These are phyloP conservation scores for Malus fusca DNA, from an alignment of 306 rosid species.

Conservation along the genomic window DNA sequence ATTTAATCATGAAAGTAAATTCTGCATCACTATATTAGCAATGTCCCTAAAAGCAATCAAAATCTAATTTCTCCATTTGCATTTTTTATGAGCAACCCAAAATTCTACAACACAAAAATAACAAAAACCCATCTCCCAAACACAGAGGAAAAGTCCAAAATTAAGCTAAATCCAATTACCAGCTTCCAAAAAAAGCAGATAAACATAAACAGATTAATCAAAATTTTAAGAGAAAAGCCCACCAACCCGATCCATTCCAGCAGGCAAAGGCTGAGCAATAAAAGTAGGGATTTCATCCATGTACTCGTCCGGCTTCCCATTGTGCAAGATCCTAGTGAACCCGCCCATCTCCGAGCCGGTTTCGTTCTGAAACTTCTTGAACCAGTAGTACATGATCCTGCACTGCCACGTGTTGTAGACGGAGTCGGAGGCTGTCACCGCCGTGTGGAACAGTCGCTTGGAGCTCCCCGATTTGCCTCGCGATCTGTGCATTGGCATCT, in stretches of 20 bases:
- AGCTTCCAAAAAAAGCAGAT: neutral
- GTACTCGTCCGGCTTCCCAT: conserved; percentile 68
- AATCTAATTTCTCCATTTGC: neutral
- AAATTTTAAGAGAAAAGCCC: neutral
- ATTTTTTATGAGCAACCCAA: neutral
- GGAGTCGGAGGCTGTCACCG: conserved; percentile 89
- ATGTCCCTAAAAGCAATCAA: neutral
- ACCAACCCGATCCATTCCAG: conserved; percentile 85
- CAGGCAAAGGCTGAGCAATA: conserved; percentile 91
- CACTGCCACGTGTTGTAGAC: conserved; percentile 98
- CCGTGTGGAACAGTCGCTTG: conserved; percentile 79
- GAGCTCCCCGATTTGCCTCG: conserved; percentile 15
- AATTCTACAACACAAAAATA: neutral
- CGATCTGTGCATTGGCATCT: conserved; percentile 68
- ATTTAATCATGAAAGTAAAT: neutral
- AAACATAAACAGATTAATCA: neutral
- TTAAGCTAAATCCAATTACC: neutral
- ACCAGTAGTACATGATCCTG: conserved; percentile 91
- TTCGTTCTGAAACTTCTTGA: conserved; percentile 47
- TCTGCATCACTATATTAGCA: neutral
- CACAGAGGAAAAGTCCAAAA: neutral
- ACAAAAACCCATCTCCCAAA: neutral
- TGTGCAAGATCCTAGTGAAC: conserved; percentile 82
- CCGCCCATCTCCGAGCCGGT: conserved; percentile 89
- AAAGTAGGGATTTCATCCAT: conserved; percentile 98